Conservation (phyloP, 2,329 filamentous ascomycete genomes). For the Hypocrella siamensis region DNA sequence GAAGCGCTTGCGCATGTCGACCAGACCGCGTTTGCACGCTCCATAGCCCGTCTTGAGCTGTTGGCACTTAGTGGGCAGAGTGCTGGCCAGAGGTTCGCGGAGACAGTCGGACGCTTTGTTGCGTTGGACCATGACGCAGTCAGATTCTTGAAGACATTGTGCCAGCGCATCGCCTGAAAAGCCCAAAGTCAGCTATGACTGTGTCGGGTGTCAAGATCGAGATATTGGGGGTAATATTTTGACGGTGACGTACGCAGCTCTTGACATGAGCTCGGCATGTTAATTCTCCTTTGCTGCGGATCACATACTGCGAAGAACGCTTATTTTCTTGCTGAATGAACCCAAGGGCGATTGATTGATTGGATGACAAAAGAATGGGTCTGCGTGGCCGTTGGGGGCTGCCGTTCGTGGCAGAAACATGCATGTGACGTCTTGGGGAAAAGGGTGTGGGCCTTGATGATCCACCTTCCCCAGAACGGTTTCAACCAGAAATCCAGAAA, state of each 20-base stretch:
- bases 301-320: too few species aligned
- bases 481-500: background rate
- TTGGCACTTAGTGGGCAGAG: constrained; percentile 74
- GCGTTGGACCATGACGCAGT: constrained; percentile 88
- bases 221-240: background rate
- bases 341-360: background rate
- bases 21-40: constrained; percentile 89
- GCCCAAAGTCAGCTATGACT: background rate
- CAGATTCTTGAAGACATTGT: constrained; percentile 86
- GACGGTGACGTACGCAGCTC: constrained; percentile 64
- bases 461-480: constrained; percentile 2
- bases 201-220: background rate
- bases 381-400: too few species aligned
- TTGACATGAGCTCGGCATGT: constrained; percentile 91
- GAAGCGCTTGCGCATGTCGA: constrained; percentile 98
- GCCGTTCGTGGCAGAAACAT: too few species aligned
- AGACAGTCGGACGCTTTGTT: constrained; percentile 81
- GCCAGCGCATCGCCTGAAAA: constrained; percentile 72
- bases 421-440: background rate
- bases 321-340: background rate
- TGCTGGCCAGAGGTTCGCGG: constrained; percentile 62
- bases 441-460: too few species aligned
- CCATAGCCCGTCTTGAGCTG: constrained; percentile 86
- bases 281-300: too few species aligned
- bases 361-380: too few species aligned